Evolutionary conservation across 495 filamentous ascomycete species (phyloP), one percentile per base, ranked within the genome.

Genomic region (Hypoxylon perforatum): DNA sequence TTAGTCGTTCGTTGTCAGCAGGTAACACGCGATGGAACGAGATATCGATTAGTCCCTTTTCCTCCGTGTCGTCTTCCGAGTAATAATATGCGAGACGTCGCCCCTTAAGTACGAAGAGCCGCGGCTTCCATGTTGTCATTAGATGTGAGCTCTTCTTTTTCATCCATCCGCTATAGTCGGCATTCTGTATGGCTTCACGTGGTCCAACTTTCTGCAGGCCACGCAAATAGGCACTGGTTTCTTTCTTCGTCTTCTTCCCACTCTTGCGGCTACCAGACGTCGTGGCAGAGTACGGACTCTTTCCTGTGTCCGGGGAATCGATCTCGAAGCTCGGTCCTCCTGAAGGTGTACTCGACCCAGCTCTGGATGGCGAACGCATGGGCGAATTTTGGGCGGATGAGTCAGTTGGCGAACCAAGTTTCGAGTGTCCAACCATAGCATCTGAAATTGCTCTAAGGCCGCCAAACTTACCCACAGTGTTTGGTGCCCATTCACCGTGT

Each of bases 141-240:
- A 97, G 80, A 65, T 95, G 95, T 2, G 92, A 92, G 47, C 92
- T 96, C 71, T 93, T 89, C 85, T 99, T 99, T 82, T 97, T 98
- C 96, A 99, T 99, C 96, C 96, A 99, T 21, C 96, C 96, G 65
- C 88, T 93, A 71, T 94, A 99, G 70, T 99, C 95, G 46, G 92
- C 94, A 55, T 87, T 89, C 52, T 85, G 79, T 77, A 97, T 94
- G 61, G 95, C 92, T 73, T 96, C 92, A 49, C 87, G 82, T 0
- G 96, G 96, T 0, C 86, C 80, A 66, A 94, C 91, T 77, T 92
- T 91, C 70, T 91, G 87, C 17, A 98, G 80, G 2, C 96, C 96
- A 12, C 91, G 90, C 12, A 87, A 91, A 78, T 97, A 98, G 4
- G 96, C 95, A 71, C 92, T 96, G 1, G 95, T 98, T 57, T 92